These are phyloP conservation scores for Onygenales sp. DNA, from an alignment of 2,329 filamentous ascomycete genomes.

Conservation along the genomic window DNA sequence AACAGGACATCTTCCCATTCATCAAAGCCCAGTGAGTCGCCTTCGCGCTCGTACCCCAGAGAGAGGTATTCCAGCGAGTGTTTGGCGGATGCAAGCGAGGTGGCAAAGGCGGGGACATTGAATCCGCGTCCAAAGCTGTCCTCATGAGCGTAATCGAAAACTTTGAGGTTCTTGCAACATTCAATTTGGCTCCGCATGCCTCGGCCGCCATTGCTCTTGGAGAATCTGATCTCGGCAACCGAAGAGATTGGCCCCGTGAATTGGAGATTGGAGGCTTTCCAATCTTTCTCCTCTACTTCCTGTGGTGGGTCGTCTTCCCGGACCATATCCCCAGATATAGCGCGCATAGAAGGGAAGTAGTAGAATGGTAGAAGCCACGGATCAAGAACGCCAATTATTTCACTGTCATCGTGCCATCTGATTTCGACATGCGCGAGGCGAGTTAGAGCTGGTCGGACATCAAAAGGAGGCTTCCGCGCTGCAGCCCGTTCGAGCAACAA, in stretches of 20 bases:
- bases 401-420: neutral
- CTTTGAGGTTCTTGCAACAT: constrained; percentile 7
- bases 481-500: neutral
- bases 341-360: constrained; percentile 2
- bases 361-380: neutral
- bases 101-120: neutral
- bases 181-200: constrained; percentile 4
- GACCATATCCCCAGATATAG: neutral
- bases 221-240: neutral
- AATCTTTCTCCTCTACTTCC: neutral
- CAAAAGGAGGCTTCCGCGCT: neutral
- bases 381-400: neutral
- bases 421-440: neutral
- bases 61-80: neutral
- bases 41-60: neutral
- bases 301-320: neutral
- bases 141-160: constrained; percentile 5
- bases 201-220: neutral
- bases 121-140: neutral
- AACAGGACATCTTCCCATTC: neutral
- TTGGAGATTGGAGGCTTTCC: neutral
- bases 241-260: neutral
- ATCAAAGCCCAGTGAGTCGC: neutral
- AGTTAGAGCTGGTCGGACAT: neutral
- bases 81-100: neutral